Evolutionary conservation across 768 basidiomycete species (phyloP), one percentile per base, ranked within the genome.

Genomic region (Kockovaella imperatae): DNA sequence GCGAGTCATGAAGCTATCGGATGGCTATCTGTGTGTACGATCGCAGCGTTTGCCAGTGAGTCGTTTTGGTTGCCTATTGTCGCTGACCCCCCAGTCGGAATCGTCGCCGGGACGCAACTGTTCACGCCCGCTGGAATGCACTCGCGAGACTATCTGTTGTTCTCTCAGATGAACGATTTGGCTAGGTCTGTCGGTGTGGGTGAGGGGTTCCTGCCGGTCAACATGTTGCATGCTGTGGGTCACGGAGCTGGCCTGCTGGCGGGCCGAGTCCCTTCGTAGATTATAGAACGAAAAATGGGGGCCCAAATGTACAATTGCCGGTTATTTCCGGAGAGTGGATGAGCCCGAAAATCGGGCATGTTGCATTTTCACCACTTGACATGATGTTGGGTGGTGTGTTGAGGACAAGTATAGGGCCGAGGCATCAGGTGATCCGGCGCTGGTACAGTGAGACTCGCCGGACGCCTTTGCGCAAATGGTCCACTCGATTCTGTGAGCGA

Each of bases 201-300:
- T 1, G 64, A 67, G 45, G 64, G 64, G 0, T 60, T 67, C 43
- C 28, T 61, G 31, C 61, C 61, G n/a, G n/a, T n/a, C n/a, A n/a
- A n/a, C n/a, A n/a, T n/a, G n/a, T n/a, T n/a, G n/a, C 7, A 50
- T 52, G n/a, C n/a, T 2, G 23, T 31, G 7, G 30, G 54, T 21
- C 35, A 42, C 26, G 21, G 45, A 29, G 54, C n/a, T n/a, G n/a
- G n/a, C n/a, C n/a, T n/a, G n/a, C n/a, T n/a, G n/a, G n/a, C n/a
- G n/a, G n/a, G n/a, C n/a, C n/a, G n/a, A n/a, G n/a, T n/a, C n/a
- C n/a, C n/a, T n/a, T n/a, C n/a, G n/a, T n/a, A n/a, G n/a, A n/a
- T n/a, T 20, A 8, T 38, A 38, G 36, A 8, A 20, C 7, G 36
- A 38, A 20, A 38, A 38, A 38, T 20, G n/a, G n/a, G n/a, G n/a